Percentiles rank a stretch among this genome's conserved stretches.
These are phyloP conservation scores for Limonium bicolor DNA, from an alignment of 148 eudicot genomes.

Conservation along the genomic window DNA sequence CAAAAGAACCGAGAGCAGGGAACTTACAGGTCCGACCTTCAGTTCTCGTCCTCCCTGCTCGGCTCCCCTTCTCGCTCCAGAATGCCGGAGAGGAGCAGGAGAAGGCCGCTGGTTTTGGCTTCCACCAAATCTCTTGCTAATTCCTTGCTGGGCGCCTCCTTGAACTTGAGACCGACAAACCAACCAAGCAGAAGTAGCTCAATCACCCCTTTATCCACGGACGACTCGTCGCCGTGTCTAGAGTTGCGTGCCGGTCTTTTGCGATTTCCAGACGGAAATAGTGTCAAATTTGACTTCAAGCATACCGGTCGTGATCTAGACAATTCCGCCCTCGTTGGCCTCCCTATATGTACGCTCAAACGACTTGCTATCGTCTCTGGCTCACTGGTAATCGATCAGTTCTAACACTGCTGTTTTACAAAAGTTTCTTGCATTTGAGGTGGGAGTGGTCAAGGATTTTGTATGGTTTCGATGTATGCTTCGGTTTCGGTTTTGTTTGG, in stretches of 20 bases:
- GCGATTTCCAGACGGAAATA: conserved; percentile 16
- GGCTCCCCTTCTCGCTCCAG: too few relatives aligned
- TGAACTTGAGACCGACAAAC: conserved; percentile 5
- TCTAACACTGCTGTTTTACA: too few relatives aligned
- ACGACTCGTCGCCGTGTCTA: conserved; percentile 9
- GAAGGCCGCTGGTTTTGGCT: conserved; percentile 79
- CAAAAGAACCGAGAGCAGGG: too few relatives aligned
- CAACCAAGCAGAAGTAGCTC: not conserved
- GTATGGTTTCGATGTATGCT: too few relatives aligned
- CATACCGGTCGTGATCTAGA: conserved; percentile 24
- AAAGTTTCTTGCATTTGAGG: too few relatives aligned
- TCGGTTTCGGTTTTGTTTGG: too few relatives aligned
- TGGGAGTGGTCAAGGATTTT: too few relatives aligned
- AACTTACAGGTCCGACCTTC: too few relatives aligned
- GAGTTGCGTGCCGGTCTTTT: conserved; percentile 57
- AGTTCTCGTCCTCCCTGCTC: too few relatives aligned
- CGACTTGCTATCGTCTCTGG: conserved; percentile 62
- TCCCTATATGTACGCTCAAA: conserved; percentile 53
- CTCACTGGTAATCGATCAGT: conserved; percentile 34
- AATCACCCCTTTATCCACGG: conserved; percentile 7
- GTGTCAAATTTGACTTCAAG: conserved; percentile 8
- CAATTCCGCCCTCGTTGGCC: conserved; percentile 53
- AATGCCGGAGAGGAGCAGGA: too few relatives aligned
- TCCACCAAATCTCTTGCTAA: conserved; percentile 56
- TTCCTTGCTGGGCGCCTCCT: conserved; percentile 14